Base-by-base conservation (phyloP, 352 stramenopile genomes). In the Pythium biforme region DNA sequence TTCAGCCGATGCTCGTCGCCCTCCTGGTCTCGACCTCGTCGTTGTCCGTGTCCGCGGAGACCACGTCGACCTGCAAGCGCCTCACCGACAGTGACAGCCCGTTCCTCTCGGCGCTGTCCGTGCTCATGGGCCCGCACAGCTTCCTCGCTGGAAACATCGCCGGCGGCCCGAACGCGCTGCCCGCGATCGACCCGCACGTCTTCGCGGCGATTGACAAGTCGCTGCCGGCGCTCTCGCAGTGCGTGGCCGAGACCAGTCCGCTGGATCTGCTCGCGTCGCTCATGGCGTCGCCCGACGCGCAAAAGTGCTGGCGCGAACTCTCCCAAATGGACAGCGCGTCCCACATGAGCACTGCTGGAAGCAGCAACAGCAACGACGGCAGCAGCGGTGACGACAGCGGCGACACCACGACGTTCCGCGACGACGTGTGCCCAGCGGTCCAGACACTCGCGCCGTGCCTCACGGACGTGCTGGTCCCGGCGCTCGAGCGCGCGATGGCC, bases 401-500 rank as follows among this genome's bases (percentile, higher is more conserved):
- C n/a, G 26, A 17, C 20, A 45, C 19, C 3, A 25, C 37, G 15
- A 27, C 33, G 25, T 65, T 59, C 59, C 26, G 39, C 10, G 49
- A 65, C 20, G 26, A 34, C 0, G 22, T 65, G 25, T 65, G 59
- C 27, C 59, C 59, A 3, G 29, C n/a, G 0, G 20, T 58, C 33
- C 20, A 11, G 4, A 59, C 3, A 8, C 27, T 65, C 29, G 49
- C 43, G 3, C 59, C 59, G 20, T 65, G 59, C 23, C 31, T 65
- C 20, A 59, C 40, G 9, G 50, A 65, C 29, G 59, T 65, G 34
- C 49, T 65, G 11, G n/a, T 65, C 14, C 57, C 57, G 5, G 34
- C 40, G 9, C 3, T 64, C 10, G 57, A 64, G 26, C n/a, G 3
- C n/a, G 41, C 31, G 17, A 49, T 65, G 26, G 43, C 34, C 15